phyloP scores from a whole-genome alignment of 805 yeast species.

The Maudiozyma barnettii region DNA sequence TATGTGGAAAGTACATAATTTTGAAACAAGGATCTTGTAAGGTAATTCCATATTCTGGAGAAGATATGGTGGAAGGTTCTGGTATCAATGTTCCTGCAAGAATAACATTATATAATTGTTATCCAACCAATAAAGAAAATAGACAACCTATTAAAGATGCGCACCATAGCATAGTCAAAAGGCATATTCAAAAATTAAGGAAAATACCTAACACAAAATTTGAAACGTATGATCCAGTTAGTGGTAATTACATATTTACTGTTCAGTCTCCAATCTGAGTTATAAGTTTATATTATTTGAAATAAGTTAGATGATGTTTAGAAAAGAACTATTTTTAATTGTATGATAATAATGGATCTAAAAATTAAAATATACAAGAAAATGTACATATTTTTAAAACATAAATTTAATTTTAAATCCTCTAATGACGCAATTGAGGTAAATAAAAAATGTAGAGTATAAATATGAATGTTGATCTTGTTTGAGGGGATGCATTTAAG shows the following conservation, averaged over 20 bases:
- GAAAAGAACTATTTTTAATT: not conserved
- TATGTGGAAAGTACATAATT: conserved; percentile 58
- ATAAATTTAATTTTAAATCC: too few relatives aligned
- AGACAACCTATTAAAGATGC: conserved; percentile 69
- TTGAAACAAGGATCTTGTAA: conserved; percentile 52
- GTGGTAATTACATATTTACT: conserved; percentile 63
- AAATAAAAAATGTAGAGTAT: too few relatives aligned
- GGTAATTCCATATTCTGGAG: conserved; percentile 58
- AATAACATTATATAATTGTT: conserved; percentile 69
- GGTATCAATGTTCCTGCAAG: conserved; percentile 74
- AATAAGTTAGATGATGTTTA: too few relatives aligned
- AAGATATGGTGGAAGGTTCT: conserved; percentile 58
- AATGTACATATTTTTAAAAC: too few relatives aligned
- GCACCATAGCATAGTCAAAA: conserved; percentile 57
- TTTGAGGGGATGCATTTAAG: too few relatives aligned
- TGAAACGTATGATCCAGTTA: conserved; percentile 62
- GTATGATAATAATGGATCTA: too few relatives aligned
- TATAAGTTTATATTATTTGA: too few relatives aligned
- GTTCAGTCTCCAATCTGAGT: conserved; percentile 26
- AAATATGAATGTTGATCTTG: too few relatives aligned
- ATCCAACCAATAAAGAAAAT: conserved; percentile 63
- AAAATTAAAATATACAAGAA: too few relatives aligned
- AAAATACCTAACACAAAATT: conserved; percentile 40
- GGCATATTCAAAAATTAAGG: conserved; percentile 61
- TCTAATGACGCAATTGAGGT: too few relatives aligned